Conservation (phyloP, 768 basidiomycete species). For the Gloeophyllum trabeum region DNA sequence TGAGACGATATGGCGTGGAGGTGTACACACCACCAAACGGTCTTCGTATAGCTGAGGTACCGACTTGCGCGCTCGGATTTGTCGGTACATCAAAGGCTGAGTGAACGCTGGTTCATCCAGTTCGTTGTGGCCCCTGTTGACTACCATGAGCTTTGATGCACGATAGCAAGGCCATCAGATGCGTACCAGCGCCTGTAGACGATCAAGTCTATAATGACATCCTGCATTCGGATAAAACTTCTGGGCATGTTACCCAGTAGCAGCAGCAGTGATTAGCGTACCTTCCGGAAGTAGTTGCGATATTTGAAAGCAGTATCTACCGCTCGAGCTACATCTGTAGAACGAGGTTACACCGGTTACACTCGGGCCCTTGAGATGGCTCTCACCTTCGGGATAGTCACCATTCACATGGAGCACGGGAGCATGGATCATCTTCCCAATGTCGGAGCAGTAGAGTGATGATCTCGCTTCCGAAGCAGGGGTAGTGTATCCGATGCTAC, state of each 20-base stretch:
- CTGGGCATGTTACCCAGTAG: not conserved
- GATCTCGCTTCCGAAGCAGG: slow-evolving; percentile 78
- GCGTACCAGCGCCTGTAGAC: slow-evolving; percentile 76
- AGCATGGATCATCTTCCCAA: slow-evolving; percentile 84
- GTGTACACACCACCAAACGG: slow-evolving; percentile 49
- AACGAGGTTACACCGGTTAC: too few relatives aligned
- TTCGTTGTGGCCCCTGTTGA: slow-evolving; percentile 73
- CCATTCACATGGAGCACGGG: slow-evolving; percentile 90
- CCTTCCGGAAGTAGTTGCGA: slow-evolving; percentile 79
- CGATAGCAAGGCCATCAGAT: not conserved
- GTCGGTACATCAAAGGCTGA: slow-evolving; percentile 84
- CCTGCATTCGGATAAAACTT: slow-evolving; percentile 25
- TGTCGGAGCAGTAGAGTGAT: slow-evolving; percentile 78
- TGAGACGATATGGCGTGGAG: too few relatives aligned
- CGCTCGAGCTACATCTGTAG: slow-evolving; percentile 77
- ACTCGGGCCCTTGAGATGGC: too few relatives aligned
- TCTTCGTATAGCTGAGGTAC: slow-evolving; percentile 80
- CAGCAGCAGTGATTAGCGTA: slow-evolving; percentile 24
- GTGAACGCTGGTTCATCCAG: slow-evolving; percentile 82
- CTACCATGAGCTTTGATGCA: not conserved
- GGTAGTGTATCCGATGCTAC: slow-evolving; percentile 86
- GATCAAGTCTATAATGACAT: slow-evolving; percentile 81
- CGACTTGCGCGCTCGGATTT: slow-evolving; percentile 65
- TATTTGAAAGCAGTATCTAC: slow-evolving; percentile 86
- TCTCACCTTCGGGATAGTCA: slow-evolving; percentile 71